A percentile compares a stretch with the other conserved stretches of the same genome.
phyloP scores from a whole-genome alignment of 305 asterid species.

The Withania somnifera region DNA sequence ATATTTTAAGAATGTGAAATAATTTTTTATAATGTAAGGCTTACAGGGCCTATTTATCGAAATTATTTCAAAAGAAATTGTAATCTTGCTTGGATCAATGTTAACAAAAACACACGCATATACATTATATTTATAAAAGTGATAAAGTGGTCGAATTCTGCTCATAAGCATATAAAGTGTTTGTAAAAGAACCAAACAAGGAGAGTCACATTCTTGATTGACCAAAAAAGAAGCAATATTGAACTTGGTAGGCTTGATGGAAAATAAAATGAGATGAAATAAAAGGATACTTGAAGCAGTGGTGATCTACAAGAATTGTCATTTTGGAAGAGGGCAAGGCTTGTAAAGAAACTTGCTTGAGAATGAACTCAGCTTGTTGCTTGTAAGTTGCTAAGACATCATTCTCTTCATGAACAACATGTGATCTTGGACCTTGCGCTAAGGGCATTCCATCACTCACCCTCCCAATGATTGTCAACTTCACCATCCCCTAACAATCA shows the following conservation, averaged over 20 bases:
- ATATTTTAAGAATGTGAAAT: too few species aligned
- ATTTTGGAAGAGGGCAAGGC: slow-evolving; percentile 30
- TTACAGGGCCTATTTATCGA: too few species aligned
- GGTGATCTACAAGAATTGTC: slow-evolving; percentile 34
- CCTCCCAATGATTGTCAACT: slow-evolving; percentile 43
- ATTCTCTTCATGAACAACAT: slow-evolving; percentile 27
- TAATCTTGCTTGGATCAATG: not conserved
- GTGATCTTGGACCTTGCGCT: slow-evolving; percentile 39
- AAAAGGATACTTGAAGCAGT: slow-evolving; percentile 28
- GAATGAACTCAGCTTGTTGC: slow-evolving; percentile 49
- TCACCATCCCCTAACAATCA: slow-evolving; percentile 19
- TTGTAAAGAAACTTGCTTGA: slow-evolving; percentile 33
- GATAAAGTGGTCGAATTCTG: not conserved
- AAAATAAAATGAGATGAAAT: not conserved
- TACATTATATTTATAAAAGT: not conserved
- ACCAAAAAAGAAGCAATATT: not conserved
- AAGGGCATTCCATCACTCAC: slow-evolving; percentile 47
- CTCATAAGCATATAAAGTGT: not conserved
- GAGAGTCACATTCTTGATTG: not conserved
- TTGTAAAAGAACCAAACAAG: not conserved
- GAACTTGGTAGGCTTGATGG: not conserved
- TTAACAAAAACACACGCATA: too few species aligned
- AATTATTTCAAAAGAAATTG: not conserved
- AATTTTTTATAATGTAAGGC: too few species aligned
- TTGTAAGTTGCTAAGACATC: slow-evolving; percentile 21